These are phyloP conservation scores for Acer saccharum DNA, from an alignment of 345 rosid species.

Conservation along the genomic window DNA sequence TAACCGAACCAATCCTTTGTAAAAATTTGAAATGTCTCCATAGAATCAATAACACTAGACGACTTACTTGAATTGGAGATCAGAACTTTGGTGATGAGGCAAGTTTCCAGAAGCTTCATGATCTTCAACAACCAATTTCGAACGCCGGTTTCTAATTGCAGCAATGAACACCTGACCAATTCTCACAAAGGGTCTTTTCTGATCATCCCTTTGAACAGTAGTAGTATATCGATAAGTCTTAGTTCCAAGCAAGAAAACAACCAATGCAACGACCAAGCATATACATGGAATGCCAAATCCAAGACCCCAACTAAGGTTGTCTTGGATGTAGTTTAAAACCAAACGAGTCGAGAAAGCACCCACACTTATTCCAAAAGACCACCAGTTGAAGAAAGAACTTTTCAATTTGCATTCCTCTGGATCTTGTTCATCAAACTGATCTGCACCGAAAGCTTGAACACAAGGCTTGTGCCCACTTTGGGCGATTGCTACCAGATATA, in stretches of 20 bases:
- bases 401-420: conserved; percentile 48
- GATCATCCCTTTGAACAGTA: conserved; percentile 23
- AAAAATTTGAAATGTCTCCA: not conserved
- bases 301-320: conserved; percentile 70
- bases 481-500: conserved; percentile 42
- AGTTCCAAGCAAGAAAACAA: conserved; percentile 43
- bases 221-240: conserved; percentile 35
- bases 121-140: conserved; percentile 15
- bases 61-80: conserved; percentile 33
- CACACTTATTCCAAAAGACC: conserved; percentile 58
- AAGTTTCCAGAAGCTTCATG: conserved; percentile 21
- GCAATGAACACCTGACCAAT: conserved; percentile 41
- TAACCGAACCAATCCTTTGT: no score
- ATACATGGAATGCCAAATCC: conserved; percentile 68
- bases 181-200: conserved; percentile 48
- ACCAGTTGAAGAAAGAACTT: conserved; percentile 85
- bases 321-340: conserved; percentile 65
- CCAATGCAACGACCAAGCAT: conserved; percentile 39
- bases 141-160: conserved; percentile 44
- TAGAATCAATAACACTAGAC: not conserved
- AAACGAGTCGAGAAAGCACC: conserved; percentile 42
- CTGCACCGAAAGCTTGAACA: conserved; percentile 83
- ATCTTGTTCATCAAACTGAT: conserved; percentile 62
- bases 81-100: conserved; percentile 13
- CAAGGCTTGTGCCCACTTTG: conserved; percentile 71